phyloP scores from a whole-genome alignment of 441 rosid species.

The Syzygium malaccense region DNA sequence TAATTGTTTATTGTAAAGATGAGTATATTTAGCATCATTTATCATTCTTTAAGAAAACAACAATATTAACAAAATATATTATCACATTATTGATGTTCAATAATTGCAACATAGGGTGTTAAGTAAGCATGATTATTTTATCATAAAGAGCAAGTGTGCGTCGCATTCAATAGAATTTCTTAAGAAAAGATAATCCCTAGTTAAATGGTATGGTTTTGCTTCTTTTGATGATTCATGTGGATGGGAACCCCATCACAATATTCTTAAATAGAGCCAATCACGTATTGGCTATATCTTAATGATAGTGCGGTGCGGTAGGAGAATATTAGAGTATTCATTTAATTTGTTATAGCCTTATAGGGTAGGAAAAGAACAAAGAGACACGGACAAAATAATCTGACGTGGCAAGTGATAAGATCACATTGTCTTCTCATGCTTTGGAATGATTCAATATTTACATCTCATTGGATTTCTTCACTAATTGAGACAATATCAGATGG shows the following conservation, averaged over 20 bases:
- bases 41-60: too few species aligned
- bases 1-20: too few species aligned
- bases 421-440: not conserved
- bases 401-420: too few species aligned
- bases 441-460: not conserved
- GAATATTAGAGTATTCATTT: not conserved
- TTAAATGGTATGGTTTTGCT: not conserved
- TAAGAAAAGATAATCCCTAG: not conserved
- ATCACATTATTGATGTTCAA: too few species aligned
- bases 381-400: too few species aligned
- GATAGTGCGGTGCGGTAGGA: not conserved
- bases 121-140: too few species aligned
- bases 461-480: too few species aligned
- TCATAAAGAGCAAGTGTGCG: too few species aligned
- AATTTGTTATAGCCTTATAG: too few species aligned
- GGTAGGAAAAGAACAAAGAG: not conserved
- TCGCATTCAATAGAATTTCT: not conserved
- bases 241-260: not conserved
- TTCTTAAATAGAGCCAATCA: not conserved
- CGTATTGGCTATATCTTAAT: not conserved
- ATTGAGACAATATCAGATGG: not conserved
- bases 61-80: too few species aligned
- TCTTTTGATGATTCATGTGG: not conserved
- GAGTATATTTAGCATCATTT: too few species aligned
- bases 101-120: too few species aligned